phyloP scores from a whole-genome alignment of 2,329 filamentous ascomycete genomes.

The Blastomyces gilchristii region DNA sequence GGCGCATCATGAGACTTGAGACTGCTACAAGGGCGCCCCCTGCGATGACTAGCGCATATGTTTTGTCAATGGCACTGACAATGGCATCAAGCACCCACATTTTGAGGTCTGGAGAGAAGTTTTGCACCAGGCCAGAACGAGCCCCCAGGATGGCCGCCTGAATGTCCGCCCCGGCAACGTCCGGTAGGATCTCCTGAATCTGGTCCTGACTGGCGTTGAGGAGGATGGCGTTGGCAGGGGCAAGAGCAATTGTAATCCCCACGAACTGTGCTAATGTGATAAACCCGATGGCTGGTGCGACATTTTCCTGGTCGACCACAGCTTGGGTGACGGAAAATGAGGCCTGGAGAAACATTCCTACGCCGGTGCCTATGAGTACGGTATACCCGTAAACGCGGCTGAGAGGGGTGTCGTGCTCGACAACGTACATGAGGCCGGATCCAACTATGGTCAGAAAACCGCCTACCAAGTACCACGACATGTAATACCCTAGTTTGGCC shows the following conservation, averaged over 20 bases:
- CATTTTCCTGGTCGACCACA: background rate
- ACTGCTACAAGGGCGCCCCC: background rate
- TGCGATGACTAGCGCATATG: background rate
- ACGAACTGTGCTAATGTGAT: background rate
- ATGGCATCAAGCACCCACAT: background rate
- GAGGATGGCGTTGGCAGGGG: background rate
- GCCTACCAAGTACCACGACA: conserved; percentile 22
- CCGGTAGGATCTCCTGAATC: background rate
- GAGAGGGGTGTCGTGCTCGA: conserved; percentile 12
- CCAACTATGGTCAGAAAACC: conserved; percentile 10
- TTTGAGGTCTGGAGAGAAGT: background rate
- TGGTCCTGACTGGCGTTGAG: background rate
- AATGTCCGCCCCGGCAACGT: background rate
- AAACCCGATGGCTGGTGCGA: background rate
- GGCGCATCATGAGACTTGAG: background rate
- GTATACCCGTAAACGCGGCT: conserved; percentile 22
- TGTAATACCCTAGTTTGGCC: conserved; percentile 19
- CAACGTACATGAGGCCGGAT: conserved; percentile 16
- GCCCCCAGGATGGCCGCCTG: background rate
- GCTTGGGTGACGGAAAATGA: background rate
- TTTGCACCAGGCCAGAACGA: background rate
- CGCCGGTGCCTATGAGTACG: conserved; percentile 34
- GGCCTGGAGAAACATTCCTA: conserved; percentile 4
- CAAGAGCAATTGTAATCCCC: background rate
- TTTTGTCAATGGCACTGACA: background rate